Evolutionary conservation across 2,329 filamentous ascomycete genomes (phyloP).

Genomic region (Sclerotinia nivalis): DNA sequence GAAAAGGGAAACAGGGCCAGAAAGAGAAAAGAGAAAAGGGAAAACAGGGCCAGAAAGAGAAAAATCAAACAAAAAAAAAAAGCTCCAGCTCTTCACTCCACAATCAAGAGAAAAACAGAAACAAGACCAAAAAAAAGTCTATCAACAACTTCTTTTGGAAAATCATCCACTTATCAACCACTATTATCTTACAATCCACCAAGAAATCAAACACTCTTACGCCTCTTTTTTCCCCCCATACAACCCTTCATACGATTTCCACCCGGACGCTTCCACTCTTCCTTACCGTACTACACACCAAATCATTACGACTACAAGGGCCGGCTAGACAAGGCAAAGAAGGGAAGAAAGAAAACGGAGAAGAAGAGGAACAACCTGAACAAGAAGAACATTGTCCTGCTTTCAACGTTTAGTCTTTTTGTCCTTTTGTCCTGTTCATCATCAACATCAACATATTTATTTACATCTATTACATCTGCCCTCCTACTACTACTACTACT

Average conservation of each 20-base stretch:
- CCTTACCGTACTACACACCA: conserved; percentile 6
- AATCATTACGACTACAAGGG: neutral
- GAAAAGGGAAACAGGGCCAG: neutral
- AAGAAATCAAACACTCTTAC: neutral
- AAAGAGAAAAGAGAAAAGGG: neutral
- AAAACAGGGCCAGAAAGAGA: neutral
- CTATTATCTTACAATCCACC: conserved; percentile 3
- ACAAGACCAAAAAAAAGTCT: neutral
- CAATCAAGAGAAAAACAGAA: conserved; percentile 1
- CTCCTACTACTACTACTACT: neutral
- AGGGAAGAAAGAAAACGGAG: neutral
- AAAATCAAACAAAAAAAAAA: neutral
- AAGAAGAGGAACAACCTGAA: neutral
- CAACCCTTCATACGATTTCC: conserved; percentile 6
- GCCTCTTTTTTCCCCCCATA: neutral
- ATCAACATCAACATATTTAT: neutral
- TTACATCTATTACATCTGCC: neutral
- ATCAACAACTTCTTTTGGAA: neutral
- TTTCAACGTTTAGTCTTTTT: neutral
- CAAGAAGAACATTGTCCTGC: conserved; percentile 6
- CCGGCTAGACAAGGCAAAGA: neutral
- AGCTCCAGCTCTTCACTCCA: conserved; percentile 5
- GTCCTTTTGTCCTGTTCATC: neutral
- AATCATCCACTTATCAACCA: neutral
- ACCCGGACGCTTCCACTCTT: conserved; percentile 12